A percentile compares a stretch with the other conserved stretches of the same genome.
phyloP scores from a whole-genome alignment of 495 filamentous ascomycete genomes.

The Monascus purpureus region DNA sequence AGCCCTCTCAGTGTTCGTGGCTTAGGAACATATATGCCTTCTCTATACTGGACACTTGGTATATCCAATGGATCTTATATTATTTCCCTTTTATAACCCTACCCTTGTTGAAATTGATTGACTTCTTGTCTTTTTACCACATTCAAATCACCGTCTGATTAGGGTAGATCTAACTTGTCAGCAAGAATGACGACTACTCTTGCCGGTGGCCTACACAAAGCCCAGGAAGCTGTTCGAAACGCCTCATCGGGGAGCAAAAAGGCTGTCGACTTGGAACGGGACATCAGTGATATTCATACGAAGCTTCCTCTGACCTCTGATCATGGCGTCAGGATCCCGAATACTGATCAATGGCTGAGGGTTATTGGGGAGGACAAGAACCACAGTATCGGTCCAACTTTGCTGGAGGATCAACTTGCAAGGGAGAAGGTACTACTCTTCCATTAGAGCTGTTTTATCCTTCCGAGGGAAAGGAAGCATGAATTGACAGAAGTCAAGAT shows the following conservation, averaged over 20 bases:
- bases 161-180: no score
- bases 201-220: slow-evolving; percentile 16
- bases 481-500: slow-evolving; percentile 32
- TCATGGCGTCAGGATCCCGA: slow-evolving; percentile 59
- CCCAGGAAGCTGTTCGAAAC: slow-evolving; percentile 15
- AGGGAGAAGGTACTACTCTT: slow-evolving; percentile 51
- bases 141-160: no score
- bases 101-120: no score
- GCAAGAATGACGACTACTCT: slow-evolving; percentile 18
- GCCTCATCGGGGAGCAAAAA: slow-evolving; percentile 15
- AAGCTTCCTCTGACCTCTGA: slow-evolving; percentile 53
- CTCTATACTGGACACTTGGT: no score
- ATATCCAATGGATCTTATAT: no score
- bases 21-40: no score
- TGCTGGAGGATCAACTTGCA: slow-evolving; percentile 73
- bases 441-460: neutral
- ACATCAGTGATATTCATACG: slow-evolving; percentile 3
- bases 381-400: slow-evolving; percentile 54
- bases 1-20: no score
- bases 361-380: slow-evolving; percentile 41
- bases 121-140: no score
- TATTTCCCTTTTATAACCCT: no score
- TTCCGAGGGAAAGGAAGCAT: neutral
- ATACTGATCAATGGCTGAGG: slow-evolving; percentile 69
- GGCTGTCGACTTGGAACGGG: slow-evolving; percentile 5